Evolutionary conservation across 768 basidiomycete genomes (phyloP).

Genomic region (Macrolepiota dolichaula): DNA sequence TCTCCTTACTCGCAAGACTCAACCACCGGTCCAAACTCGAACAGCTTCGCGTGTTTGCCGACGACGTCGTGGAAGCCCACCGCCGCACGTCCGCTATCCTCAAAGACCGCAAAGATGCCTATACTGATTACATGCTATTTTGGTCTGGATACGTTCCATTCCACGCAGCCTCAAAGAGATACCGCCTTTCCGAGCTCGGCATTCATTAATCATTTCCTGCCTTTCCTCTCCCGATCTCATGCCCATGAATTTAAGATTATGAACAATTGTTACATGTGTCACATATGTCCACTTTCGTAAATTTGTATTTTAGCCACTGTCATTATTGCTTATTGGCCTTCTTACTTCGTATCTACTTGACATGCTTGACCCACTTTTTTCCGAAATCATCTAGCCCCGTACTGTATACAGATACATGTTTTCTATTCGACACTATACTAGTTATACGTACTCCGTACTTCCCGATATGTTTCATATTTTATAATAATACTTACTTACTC

Average conservation of each 20-base stretch:
- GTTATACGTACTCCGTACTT: neutral
- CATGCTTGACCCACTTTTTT: neutral
- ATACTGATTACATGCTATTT: conserved; percentile 9
- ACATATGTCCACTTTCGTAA: neutral
- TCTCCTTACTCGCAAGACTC: conserved; percentile 28
- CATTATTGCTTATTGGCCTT: neutral
- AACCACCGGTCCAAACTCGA: conserved; percentile 23
- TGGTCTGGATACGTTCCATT: conserved; percentile 12
- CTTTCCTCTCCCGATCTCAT: neutral
- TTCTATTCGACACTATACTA: neutral
- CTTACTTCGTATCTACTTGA: neutral
- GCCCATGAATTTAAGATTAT: neutral
- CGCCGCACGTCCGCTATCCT: conserved; percentile 6
- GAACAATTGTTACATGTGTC: neutral
- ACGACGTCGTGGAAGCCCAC: conserved; percentile 22
- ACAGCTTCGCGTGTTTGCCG: conserved; percentile 19
- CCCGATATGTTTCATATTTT: neutral
- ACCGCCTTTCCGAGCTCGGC: conserved; percentile 9
- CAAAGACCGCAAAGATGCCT: neutral
- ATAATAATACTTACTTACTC: neutral
- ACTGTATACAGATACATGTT: neutral
- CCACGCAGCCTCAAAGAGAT: conserved; percentile 9
- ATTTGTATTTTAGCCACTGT: neutral
- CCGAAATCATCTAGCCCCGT: neutral
- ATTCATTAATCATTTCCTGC: neutral